Evolutionary conservation across 768 basidiomycete species (phyloP), one percentile per base, ranked within the genome.

Genomic region (Paxillus involutus): DNA sequence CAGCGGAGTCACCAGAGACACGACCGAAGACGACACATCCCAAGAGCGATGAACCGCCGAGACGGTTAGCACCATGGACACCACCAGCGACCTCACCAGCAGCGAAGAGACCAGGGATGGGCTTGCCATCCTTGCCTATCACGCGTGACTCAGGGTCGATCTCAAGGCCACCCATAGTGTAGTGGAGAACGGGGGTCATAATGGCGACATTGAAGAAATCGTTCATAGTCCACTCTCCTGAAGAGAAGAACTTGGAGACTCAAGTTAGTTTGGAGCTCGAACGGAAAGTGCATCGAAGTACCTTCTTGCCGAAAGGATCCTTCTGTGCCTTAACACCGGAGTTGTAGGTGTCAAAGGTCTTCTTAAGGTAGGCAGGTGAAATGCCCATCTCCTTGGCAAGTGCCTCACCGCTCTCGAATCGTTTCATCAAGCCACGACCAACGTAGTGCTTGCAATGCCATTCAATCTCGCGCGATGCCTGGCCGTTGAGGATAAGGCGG

Each of bases 361-460:
- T 88, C 78, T 89, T 91, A 62, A 98, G 82, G 30, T 84, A 82
- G 29, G 80, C 79, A 24, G 89, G 81, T n/a, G 81, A 71, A 55
- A 97, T 71, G 43, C 90, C 91, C 69, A 97, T 94, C 73, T 97
- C 95, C 75, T 97, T 96, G 17, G 96, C 91, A 42, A 98, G 82
- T 43, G 86, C 93, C 52, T 88, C 88, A 24, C 94, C 94, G 52
- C 73, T 87, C 58, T 94, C 88, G 69, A 93, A 95, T 41, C 85
- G 83, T 80, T 95, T 97, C 96, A 98, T 98, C 59, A 98, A 81
- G 1, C 94, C 93, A 72, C 96, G 91, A 37, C 96, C 96, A 57
- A 90, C 88, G 67, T 98, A 98, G 76, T 97, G 96, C 80, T 97
- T 98, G 85, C 93, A 95, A 71, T 98, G 95, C 95, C 96, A 98